These are phyloP conservation scores for Sungouiozyma intestinalis DNA, from an alignment of 805 yeast genomes.

Conservation along the genomic window DNA sequence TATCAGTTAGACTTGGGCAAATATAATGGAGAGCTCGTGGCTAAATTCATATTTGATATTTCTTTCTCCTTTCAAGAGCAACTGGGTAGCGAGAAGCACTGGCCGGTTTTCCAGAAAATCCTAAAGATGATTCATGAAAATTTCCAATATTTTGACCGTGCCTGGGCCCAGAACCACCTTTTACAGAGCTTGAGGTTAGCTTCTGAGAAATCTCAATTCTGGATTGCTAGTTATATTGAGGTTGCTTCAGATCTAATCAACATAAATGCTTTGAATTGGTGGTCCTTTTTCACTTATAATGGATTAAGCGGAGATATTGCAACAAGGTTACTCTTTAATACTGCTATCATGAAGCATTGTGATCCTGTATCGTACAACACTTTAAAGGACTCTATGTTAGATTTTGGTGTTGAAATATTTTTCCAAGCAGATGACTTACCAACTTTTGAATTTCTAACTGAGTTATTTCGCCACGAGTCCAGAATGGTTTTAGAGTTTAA, in stretches of 20 bases:
- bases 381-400: conserved; percentile 15
- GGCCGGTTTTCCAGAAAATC: conserved; percentile 1
- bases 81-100: conserved; percentile 1
- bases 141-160: conserved; percentile 5
- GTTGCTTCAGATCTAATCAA: conserved; percentile 16
- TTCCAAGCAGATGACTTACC: background rate
- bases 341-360: conserved; percentile 12
- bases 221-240: conserved; percentile 19
- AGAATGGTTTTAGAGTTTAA: conserved; percentile 3
- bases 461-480: background rate
- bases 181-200: conserved; percentile 13
- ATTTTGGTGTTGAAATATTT: conserved; percentile 1
- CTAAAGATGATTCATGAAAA: conserved; percentile 8
- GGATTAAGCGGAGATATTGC: conserved; percentile 9
- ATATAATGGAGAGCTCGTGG: background rate
- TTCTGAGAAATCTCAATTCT: conserved; percentile 8
- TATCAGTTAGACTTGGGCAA: background rate
- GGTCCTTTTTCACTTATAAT: conserved; percentile 23
- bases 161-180: conserved; percentile 18
- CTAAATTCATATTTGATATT: background rate
- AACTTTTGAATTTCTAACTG: background rate
- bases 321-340: conserved; percentile 11
- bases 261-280: conserved; percentile 21
- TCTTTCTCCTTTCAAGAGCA: background rate
- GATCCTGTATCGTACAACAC: conserved; percentile 16